Evolutionary conservation across 495 filamentous ascomycete species (phyloP).

Genomic region (Xylaria venustula): DNA sequence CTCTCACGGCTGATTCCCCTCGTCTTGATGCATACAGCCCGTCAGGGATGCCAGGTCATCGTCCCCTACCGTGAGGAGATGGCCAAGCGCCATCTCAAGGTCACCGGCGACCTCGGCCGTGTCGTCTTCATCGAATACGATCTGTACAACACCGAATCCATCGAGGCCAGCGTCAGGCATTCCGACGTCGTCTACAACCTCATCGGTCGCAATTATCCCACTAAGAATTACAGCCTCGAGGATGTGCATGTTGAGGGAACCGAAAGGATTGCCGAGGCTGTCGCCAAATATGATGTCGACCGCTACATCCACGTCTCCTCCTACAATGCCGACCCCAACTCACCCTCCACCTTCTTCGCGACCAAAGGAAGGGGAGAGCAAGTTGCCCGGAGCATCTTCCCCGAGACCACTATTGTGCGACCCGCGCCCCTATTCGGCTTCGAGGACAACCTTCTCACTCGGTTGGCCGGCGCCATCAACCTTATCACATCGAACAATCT

Average conservation of each 20-base stretch:
- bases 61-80: constrained; percentile 96
- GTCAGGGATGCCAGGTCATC: constrained; percentile 88
- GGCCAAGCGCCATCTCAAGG: constrained; percentile 93
- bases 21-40: constrained; percentile 67
- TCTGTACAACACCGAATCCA: constrained; percentile 88
- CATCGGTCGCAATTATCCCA: constrained; percentile 88
- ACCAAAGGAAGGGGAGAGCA: constrained; percentile 88
- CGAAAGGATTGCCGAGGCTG: constrained; percentile 93
- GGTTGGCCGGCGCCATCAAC: constrained; percentile 73
- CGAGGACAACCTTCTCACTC: constrained; percentile 89
- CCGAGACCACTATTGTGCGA: constrained; percentile 95
- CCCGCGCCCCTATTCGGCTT: constrained; percentile 92
- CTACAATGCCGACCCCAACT: constrained; percentile 81
- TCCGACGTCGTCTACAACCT: constrained; percentile 98
- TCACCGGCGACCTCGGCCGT: constrained; percentile 87
- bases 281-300: constrained; percentile 97
- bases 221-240: constrained; percentile 93
- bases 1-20: background rate
- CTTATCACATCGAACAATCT: constrained; percentile 88
- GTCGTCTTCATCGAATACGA: constrained; percentile 93
- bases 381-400: constrained; percentile 85
- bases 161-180: constrained; percentile 94
- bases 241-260: constrained; percentile 93
- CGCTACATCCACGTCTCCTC: constrained; percentile 96
- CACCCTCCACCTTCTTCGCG: constrained; percentile 79